Conservation (phyloP, 2,329 filamentous ascomycete species). For the Plectosphaerella plurivora region DNA sequence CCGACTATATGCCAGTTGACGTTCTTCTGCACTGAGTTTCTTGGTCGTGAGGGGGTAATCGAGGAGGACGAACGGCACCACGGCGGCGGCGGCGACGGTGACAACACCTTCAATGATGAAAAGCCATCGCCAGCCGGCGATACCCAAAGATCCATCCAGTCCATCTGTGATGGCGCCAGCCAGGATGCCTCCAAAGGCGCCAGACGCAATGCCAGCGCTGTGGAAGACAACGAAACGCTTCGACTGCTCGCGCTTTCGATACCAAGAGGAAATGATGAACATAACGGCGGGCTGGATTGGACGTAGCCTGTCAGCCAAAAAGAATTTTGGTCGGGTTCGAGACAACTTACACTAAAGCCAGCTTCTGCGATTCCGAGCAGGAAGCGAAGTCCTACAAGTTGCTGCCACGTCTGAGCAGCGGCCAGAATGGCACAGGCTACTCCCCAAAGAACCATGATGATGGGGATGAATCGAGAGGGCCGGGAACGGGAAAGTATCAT, state of each 20-base stretch:
- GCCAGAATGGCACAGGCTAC: constrained; percentile 17
- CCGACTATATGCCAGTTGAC: too few species aligned
- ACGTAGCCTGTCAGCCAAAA: constrained; percentile 12
- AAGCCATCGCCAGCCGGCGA: constrained; percentile 52
- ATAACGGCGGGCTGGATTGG: constrained; percentile 12
- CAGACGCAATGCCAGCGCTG: constrained; percentile 29
- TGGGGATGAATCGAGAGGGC: constrained; percentile 32
- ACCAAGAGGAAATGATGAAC: constrained; percentile 16
- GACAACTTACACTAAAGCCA: neutral
- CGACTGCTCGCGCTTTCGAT: constrained; percentile 65
- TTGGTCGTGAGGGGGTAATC: constrained; percentile 13
- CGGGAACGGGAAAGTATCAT: constrained; percentile 37
- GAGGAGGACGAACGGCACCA: constrained; percentile 7
- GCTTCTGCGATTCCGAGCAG: constrained; percentile 15
- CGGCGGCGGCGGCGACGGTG: constrained; percentile 9
- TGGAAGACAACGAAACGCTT: constrained; percentile 49
- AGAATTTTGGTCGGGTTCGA: constrained; percentile 4
- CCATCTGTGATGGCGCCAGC: constrained; percentile 63
- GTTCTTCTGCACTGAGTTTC: constrained; percentile 12
- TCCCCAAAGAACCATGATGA: constrained; percentile 19
- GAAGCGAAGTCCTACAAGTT: constrained; percentile 13
- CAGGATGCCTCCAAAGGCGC: constrained; percentile 30
- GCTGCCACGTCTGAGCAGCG: constrained; percentile 12
- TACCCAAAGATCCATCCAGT: constrained; percentile 55
- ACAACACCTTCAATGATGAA: constrained; percentile 44